These are phyloP conservation scores for Rosa chinensis DNA, from an alignment of 306 rosid species.

Conservation along the genomic window DNA sequence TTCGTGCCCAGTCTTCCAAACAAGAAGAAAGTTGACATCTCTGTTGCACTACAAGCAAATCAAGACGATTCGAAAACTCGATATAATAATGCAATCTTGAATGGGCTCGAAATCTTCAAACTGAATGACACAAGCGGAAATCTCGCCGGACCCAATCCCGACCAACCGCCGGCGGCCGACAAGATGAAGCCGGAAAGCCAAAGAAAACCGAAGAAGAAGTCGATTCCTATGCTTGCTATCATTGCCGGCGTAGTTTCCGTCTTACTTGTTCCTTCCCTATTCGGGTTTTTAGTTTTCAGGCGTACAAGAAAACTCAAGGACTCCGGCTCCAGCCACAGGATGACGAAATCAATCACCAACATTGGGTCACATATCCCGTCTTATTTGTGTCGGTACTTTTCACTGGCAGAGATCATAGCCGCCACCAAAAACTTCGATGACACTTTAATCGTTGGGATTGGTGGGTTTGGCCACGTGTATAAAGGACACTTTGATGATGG, in stretches of 20 bases:
- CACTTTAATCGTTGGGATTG: constrained; percentile 18
- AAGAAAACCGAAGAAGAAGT: background rate
- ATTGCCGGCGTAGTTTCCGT: constrained; percentile 1
- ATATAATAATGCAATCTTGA: too few relatives aligned
- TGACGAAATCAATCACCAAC: constrained; percentile 16
- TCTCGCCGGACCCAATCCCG: too few relatives aligned
- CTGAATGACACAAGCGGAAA: too few relatives aligned
- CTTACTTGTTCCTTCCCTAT: background rate
- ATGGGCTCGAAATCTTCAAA: too few relatives aligned
- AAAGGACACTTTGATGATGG: constrained; percentile 21
- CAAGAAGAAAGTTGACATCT: too few relatives aligned
- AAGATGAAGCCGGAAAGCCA: background rate
- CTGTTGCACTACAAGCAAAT: too few relatives aligned
- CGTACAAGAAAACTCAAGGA: background rate
- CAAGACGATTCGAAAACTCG: too few relatives aligned
- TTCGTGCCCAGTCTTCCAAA: accelerated
- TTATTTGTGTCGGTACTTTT: constrained; percentile 24
- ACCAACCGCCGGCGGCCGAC: background rate
- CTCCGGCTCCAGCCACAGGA: background rate
- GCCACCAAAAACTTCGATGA: constrained; percentile 31
- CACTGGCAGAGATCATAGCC: constrained; percentile 26
- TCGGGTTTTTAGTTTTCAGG: constrained; percentile 8
- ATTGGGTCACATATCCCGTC: background rate
- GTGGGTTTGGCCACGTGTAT: constrained; percentile 47
- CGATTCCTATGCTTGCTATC: background rate